These are phyloP conservation scores for Erythrophleum fordii DNA, from an alignment of 306 rosid genomes.

Conservation along the genomic window DNA sequence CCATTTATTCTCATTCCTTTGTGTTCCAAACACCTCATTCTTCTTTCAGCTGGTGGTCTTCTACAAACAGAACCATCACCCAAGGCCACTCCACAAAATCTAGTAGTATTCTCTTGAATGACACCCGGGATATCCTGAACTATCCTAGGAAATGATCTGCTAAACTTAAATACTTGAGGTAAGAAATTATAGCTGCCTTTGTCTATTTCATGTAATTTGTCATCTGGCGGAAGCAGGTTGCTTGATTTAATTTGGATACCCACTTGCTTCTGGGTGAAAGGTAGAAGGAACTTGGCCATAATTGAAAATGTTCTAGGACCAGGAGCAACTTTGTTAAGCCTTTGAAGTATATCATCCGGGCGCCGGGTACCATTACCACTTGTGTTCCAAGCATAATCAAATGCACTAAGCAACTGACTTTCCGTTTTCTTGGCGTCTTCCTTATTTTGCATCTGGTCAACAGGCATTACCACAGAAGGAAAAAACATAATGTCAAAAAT, in stretches of 20 bases:
- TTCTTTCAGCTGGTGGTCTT: conserved; percentile 67
- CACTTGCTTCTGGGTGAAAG: conserved; percentile 63
- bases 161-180: conserved; percentile 63
- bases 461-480: conserved; percentile 25
- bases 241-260: conserved; percentile 70
- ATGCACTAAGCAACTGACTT: conserved; percentile 65
- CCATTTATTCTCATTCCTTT: conserved; percentile 66
- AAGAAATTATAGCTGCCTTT: conserved; percentile 53
- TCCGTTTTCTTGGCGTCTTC: conserved; percentile 66
- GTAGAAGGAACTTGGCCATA: conserved; percentile 52
- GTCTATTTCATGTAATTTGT: conserved; percentile 40
- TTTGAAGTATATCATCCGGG: conserved; percentile 63
- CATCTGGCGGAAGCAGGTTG: conserved; percentile 44
- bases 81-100: conserved; percentile 64
- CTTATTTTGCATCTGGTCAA: conserved; percentile 75
- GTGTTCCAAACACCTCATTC: conserved; percentile 80
- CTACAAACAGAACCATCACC: conserved; percentile 64
- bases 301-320: conserved; percentile 44
- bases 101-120: conserved; percentile 40
- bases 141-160: conserved; percentile 65
- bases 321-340: conserved; percentile 57
- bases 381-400: conserved; percentile 91
- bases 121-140: conserved; percentile 40
- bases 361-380: conserved; percentile 61
- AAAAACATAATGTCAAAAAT: neutral